Percentiles rank a stretch among this genome's conserved stretches.
phyloP scores from a whole-genome alignment of 2,329 filamentous ascomycete species.

The Fusarium camptoceras region DNA sequence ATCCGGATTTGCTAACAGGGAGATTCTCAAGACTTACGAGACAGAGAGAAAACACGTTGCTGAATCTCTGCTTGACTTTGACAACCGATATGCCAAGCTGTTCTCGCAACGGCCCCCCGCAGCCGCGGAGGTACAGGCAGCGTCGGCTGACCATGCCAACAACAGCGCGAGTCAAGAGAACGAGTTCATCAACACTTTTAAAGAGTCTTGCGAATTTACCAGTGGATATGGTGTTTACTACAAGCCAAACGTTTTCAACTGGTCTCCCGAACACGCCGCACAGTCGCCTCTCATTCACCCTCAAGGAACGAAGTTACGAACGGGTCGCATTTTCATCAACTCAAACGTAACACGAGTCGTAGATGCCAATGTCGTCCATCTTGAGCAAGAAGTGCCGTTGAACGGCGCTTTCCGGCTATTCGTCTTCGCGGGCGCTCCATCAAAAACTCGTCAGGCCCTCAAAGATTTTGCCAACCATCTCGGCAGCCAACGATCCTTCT shows the following conservation, averaged over 20 bases:
- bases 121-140: slow-evolving; percentile 77
- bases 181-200: slow-evolving; percentile 89
- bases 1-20: slow-evolving; percentile 79
- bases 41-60: slow-evolving; percentile 86
- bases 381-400: slow-evolving; percentile 89
- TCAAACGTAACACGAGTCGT: slow-evolving; percentile 86
- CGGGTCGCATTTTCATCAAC: slow-evolving; percentile 81
- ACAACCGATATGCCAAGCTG: slow-evolving; percentile 88
- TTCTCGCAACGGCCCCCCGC: slow-evolving; percentile 84
- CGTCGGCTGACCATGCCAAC: slow-evolving; percentile 56
- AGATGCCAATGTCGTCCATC: slow-evolving; percentile 88
- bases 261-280: slow-evolving; percentile 78
- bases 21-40: slow-evolving; percentile 86
- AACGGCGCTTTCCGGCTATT: slow-evolving; percentile 91
- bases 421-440: slow-evolving; percentile 80
- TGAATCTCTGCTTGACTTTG: slow-evolving; percentile 85
- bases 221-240: slow-evolving; percentile 93
- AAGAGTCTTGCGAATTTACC: slow-evolving; percentile 91
- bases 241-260: slow-evolving; percentile 84
- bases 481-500: slow-evolving; percentile 76
- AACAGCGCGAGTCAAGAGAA: slow-evolving; percentile 67
- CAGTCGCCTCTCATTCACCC: slow-evolving; percentile 77
- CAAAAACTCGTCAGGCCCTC: slow-evolving; percentile 71
- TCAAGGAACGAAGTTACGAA: slow-evolving; percentile 71
- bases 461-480: slow-evolving; percentile 76